Percentiles rank a stretch among this genome's conserved stretches.
phyloP scores from a whole-genome alignment of 108 stramenopile genomes.

The Pseudonitzschia delicatissima region DNA sequence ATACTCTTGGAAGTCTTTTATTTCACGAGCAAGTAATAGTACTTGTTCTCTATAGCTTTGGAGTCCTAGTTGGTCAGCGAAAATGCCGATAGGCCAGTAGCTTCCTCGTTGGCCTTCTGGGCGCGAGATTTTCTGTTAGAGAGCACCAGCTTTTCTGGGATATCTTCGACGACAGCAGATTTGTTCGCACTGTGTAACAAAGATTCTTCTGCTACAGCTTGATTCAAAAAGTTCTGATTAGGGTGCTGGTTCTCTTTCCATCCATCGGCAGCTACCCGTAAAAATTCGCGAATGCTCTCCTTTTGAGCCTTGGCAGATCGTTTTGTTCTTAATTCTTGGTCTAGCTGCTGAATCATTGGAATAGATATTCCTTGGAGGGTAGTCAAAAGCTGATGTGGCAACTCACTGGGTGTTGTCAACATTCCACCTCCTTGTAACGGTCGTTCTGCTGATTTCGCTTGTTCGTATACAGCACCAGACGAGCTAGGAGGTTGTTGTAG shows the following conservation, averaged over 20 bases:
- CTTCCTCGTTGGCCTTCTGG: slow-evolving; percentile 7
- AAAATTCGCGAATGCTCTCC: slow-evolving; percentile 69
- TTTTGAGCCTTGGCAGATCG: slow-evolving; percentile 86
- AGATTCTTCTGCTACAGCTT: slow-evolving; percentile 67
- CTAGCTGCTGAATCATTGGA: slow-evolving; percentile 51
- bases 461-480: slow-evolving; percentile 52
- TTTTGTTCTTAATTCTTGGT: slow-evolving; percentile 57
- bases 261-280: slow-evolving; percentile 75
- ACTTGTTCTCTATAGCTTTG: too few relatives aligned
- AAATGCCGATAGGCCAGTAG: slow-evolving; percentile 6
- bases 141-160: slow-evolving; percentile 78
- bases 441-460: slow-evolving; percentile 70
- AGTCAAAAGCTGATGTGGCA: slow-evolving; percentile 65
- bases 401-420: slow-evolving; percentile 57
- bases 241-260: slow-evolving; percentile 42
- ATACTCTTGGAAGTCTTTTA: too few relatives aligned
- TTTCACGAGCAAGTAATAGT: too few relatives aligned
- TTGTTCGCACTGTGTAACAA: slow-evolving; percentile 52
- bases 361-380: slow-evolving; percentile 65
- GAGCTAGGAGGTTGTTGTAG: slow-evolving; percentile 44
- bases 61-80: slow-evolving; percentile 14
- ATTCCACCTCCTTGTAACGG: slow-evolving; percentile 87
- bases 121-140: slow-evolving; percentile 8
- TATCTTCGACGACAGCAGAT: slow-evolving; percentile 39
- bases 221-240: slow-evolving; percentile 41